Evolutionary conservation across 2,329 filamentous ascomycete genomes (phyloP).

Genomic region (Diaporthe sp.): DNA sequence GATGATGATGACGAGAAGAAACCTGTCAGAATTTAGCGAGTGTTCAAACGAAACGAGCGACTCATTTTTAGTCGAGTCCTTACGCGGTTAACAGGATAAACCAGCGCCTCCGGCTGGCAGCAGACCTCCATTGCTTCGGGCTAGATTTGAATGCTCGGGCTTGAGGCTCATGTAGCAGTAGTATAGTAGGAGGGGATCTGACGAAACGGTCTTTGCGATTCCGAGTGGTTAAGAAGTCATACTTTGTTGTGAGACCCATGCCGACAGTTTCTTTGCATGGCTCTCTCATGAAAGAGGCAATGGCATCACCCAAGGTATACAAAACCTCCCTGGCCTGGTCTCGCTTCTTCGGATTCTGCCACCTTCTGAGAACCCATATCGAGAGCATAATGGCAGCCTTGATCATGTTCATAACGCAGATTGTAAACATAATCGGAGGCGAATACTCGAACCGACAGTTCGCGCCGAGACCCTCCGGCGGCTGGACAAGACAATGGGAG

Average conservation of each 20-base stretch:
- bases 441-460: constrained; percentile 3
- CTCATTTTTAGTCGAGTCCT: neutral
- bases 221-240: neutral
- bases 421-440: neutral
- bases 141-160: neutral
- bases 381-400: constrained; percentile 7
- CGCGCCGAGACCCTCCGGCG: neutral
- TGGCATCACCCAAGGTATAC: neutral
- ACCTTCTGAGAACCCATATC: constrained; percentile 1
- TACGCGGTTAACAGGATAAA: neutral
- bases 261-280: neutral
- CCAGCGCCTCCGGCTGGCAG: constrained; percentile 1
- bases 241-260: neutral
- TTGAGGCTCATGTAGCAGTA: neutral
- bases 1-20: neutral
- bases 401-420: neutral
- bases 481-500: neutral
- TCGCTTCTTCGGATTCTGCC: neutral
- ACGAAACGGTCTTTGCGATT: neutral
- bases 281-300: constrained; percentile 2
- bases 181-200: neutral
- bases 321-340: neutral
- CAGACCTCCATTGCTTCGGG: constrained; percentile 1
- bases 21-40: neutral
- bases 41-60: neutral